phyloP scores from a whole-genome alignment of 257 asterid genomes.

The Phtheirospermum japonicum region DNA sequence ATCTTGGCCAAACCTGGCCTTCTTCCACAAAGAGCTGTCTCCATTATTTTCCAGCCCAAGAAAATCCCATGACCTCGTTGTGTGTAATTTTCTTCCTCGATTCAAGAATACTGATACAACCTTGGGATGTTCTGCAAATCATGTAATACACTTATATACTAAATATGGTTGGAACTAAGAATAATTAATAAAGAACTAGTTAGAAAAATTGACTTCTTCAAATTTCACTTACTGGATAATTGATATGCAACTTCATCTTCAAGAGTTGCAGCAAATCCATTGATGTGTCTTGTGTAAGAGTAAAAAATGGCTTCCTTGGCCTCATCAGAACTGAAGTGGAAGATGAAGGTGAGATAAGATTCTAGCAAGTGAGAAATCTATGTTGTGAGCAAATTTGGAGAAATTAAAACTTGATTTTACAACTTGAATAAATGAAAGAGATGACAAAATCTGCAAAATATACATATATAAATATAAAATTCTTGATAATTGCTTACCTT shows the following conservation, averaged over 20 bases:
- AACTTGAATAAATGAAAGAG: slow-evolving; percentile 10
- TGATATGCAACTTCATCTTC: slow-evolving; percentile 59
- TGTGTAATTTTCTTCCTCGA: slow-evolving; percentile 68
- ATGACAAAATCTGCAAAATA: neutral
- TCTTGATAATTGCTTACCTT: slow-evolving; percentile 38
- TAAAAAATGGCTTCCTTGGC: slow-evolving; percentile 76
- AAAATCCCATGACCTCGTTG: slow-evolving; percentile 93
- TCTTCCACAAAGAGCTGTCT: slow-evolving; percentile 58
- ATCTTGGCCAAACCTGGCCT: slow-evolving; percentile 85
- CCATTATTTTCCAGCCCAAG: slow-evolving; percentile 66
- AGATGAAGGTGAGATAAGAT: too few species aligned
- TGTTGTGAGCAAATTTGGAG: too few species aligned
- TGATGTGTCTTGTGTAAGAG: slow-evolving; percentile 78
- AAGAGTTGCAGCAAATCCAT: slow-evolving; percentile 92
- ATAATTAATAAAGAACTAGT: too few species aligned
- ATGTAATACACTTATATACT: too few species aligned
- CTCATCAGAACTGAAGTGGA: slow-evolving; percentile 47
- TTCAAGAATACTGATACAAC: slow-evolving; percentile 82
- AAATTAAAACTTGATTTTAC: too few species aligned
- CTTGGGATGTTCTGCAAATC: slow-evolving; percentile 58
- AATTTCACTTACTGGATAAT: slow-evolving; percentile 73
- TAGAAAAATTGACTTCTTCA: too few species aligned
- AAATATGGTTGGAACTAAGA: neutral
- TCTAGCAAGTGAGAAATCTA: too few species aligned
- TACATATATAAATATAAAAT: too few species aligned